Base-by-base conservation (phyloP, 805 yeast species). In the Lipomyces yamanashiensis region DNA sequence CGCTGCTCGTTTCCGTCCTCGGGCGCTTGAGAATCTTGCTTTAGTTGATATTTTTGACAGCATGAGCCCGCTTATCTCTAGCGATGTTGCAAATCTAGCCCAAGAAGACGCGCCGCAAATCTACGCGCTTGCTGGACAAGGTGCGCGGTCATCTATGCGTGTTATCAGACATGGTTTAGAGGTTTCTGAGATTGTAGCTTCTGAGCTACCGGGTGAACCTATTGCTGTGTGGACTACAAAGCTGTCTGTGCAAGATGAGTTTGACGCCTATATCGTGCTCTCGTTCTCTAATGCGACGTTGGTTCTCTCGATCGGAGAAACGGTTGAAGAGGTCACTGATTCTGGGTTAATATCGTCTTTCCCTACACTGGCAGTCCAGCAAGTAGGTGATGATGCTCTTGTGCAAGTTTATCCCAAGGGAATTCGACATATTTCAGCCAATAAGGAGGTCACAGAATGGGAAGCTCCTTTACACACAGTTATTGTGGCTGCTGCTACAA, bases 361-460 rank as follows among this genome's bases (percentile, higher is more conserved):
- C 40, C 80, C 83, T 1, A 91, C 98, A 0, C 70, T 93, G 1
- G 84, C 82, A 2, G 86, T 90, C 0, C 86, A 84, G 52, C 90
- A 87, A 69, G 79, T 92, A 62, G 96, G 96, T 0, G 63, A 67
- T 1, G 70, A 74, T 2, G 84, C 93, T 0, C 73, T 92, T 0
- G 83, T 88, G 6, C 99, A 93, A 73, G 81, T 93, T 1, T 89
- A 89, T 72, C 68, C 84, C 0, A 80, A 84, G 64, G 96, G 95
- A 4, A 77, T 93, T 23, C 79, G 87, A 15, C 90, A 88, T 69
- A 77, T 88, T 2, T 71, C 74, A 44, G 67, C 73, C 61, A 69
- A 70, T 19, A 70, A 70, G 36, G 73, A 76, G 49, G 73, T 76
- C n/a, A 75, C 81, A 13, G 88, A 88, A 66, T 95, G 98, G 98